A percentile compares a stretch with the other conserved stretches of the same genome.
phyloP scores from a whole-genome alignment of 495 filamentous ascomycete genomes.

The Chaetomidium leptoderma region DNA sequence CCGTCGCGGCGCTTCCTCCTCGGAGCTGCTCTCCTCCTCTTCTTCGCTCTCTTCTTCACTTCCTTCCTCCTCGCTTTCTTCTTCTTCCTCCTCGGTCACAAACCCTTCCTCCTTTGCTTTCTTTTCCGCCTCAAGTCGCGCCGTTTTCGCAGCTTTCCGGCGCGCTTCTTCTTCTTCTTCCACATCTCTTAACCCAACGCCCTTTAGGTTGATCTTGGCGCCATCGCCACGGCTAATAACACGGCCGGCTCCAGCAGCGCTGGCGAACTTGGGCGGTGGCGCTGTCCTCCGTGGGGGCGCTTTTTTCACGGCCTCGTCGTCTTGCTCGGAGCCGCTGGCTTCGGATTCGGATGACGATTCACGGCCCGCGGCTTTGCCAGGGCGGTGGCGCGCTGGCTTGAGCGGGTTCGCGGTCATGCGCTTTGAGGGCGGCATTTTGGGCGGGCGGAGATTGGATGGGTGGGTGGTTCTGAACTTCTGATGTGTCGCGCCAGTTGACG shows the following conservation, averaged over 20 bases:
- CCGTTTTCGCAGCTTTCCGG: slow-evolving; percentile 40
- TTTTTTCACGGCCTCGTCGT: slow-evolving; percentile 27
- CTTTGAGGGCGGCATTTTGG: slow-evolving; percentile 68
- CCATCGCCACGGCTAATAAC: slow-evolving; percentile 58
- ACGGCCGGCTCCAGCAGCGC: slow-evolving; percentile 44
- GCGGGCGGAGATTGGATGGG: not conserved
- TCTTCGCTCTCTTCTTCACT: slow-evolving; percentile 52
- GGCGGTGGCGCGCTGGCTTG: slow-evolving; percentile 75
- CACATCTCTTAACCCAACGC: slow-evolving; percentile 41
- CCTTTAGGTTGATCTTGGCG: slow-evolving; percentile 63
- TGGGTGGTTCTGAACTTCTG: not conserved
- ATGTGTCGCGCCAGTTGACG: not conserved
- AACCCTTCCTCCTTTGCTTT: slow-evolving; percentile 68
- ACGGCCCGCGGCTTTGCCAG: slow-evolving; percentile 73
- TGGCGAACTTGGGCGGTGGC: slow-evolving; percentile 55
- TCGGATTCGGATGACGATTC: slow-evolving; percentile 60
- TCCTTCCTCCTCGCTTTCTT: slow-evolving; percentile 42
- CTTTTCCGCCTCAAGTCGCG: slow-evolving; percentile 40
- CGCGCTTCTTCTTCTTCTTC: slow-evolving; percentile 46
- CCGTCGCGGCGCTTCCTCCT: slow-evolving; percentile 67
- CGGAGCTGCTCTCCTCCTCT: slow-evolving; percentile 50
- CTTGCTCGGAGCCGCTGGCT: slow-evolving; percentile 47
- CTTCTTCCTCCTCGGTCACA: slow-evolving; percentile 57
- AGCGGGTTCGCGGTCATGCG: slow-evolving; percentile 93
- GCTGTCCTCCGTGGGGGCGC: slow-evolving; percentile 40